Evolutionary conservation across 2,329 filamentous ascomycete species (phyloP), one percentile per base, ranked within the genome.

Genomic region (Penicillium sp.): DNA sequence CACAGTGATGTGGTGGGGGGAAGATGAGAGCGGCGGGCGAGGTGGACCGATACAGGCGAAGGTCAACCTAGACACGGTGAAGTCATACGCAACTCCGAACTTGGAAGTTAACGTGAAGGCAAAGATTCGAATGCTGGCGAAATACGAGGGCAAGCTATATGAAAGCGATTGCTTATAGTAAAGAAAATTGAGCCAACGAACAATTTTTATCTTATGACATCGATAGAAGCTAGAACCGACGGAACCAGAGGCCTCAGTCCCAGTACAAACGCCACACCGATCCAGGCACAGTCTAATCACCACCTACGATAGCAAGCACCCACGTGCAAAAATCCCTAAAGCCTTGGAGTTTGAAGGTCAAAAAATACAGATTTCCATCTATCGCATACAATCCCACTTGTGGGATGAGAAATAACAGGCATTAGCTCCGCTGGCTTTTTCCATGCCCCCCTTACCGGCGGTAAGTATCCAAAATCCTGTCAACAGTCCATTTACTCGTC

Each of bases 401-500:
- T 54, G 49, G 56, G 55, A 57, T 57, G 52, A 50, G 54, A 57
- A 56, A 58, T 54, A 53, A 58, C 46, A 52, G 49, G 49, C 53
- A 42, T 28, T 36, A 53, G 46, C 48, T 45, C 41, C 25, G 34
- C 45, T 41, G 47, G 55, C 48, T 57, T 58, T 58, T 59, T 57
- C 49, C 49, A 39, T 50, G 46, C 47, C 55, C 55, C 59, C 54
- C 51, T 56, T 53, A 52, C 52, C 54, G 43, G 41, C 46, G 40
- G 46, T 53, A 52, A 41, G 44, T 33, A 46, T 46, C 40, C 48
- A 43, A 39, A 42, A 48, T 39, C 14, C 28, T 14, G 41, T 38
- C 34, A 27, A 37, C 16, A 27, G 28, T 40, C 34, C 14, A 46
- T 64, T 65, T 69, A 67, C 56, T 72, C 65, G 35, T 72, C 74